These are phyloP conservation scores for Camillea tinctor DNA, from an alignment of 2,329 filamentous ascomycete species.

Conservation along the genomic window DNA sequence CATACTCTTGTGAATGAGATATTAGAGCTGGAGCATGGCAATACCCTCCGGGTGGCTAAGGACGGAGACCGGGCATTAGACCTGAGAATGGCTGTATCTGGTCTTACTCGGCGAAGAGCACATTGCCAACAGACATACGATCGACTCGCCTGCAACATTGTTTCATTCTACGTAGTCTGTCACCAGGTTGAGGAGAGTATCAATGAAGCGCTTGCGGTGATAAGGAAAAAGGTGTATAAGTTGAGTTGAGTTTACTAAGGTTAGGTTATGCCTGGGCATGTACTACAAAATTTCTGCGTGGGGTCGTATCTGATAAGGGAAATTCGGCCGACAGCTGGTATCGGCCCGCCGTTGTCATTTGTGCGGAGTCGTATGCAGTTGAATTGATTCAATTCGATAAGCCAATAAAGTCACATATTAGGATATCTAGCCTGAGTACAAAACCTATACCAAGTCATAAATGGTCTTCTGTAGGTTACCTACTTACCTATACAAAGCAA, in stretches of 20 bases:
- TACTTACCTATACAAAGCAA: too few relatives aligned
- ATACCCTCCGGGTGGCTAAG: conserved; percentile 5
- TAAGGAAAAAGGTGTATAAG: background rate
- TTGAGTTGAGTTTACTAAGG: too few relatives aligned
- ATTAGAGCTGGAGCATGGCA: conserved; percentile 3
- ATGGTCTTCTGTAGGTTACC: too few relatives aligned
- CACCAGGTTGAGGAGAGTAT: background rate
- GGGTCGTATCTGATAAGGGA: background rate
- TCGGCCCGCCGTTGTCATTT: background rate
- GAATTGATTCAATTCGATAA: too few relatives aligned
- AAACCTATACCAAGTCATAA: too few relatives aligned
- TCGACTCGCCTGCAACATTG: conserved; percentile 28
- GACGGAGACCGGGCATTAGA: conserved; percentile 9
- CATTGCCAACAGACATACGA: conserved; percentile 35
- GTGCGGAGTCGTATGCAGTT: too few relatives aligned
- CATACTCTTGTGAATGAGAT: conserved; percentile 25
- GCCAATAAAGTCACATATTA: too few relatives aligned
- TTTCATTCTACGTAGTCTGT: background rate
- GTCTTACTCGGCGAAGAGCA: conserved; percentile 15
- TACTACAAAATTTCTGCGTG: conserved; percentile 1
- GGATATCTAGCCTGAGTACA: too few relatives aligned
- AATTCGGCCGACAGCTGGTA: background rate
- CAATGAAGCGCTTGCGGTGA: background rate
- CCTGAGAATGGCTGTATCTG: conserved; percentile 7
- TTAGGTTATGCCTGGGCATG: too few relatives aligned